phyloP scores from a whole-genome alignment of 108 stramenopile species.

The Discostella pseudostelligera region DNA sequence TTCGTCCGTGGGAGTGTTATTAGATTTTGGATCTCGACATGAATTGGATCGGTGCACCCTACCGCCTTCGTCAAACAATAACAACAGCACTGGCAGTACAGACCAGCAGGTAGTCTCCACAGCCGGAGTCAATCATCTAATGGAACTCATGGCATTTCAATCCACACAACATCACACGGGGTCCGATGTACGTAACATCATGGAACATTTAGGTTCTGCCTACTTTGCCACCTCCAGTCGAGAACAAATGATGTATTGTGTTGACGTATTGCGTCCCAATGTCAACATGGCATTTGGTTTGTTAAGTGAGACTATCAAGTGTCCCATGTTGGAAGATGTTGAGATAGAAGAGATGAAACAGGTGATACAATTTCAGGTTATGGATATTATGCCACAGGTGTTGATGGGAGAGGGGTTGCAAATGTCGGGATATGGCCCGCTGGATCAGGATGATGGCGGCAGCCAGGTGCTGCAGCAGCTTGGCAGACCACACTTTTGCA shows the following conservation, averaged over 20 bases:
- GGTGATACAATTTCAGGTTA: constrained; percentile 77
- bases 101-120: constrained; percentile 20
- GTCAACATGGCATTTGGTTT: constrained; percentile 75
- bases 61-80: neutral
- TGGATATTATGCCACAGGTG: constrained; percentile 76
- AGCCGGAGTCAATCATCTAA: constrained; percentile 81
- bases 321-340: constrained; percentile 55
- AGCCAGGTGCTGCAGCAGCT: constrained; percentile 56
- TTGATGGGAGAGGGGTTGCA: constrained; percentile 86
- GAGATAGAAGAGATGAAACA: constrained; percentile 73
- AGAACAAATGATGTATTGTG: constrained; percentile 92
- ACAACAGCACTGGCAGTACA: neutral
- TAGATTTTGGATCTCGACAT: constrained; percentile 77
- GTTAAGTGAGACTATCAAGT: constrained; percentile 67
- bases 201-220: constrained; percentile 74
- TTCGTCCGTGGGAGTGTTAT: constrained; percentile 70
- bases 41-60: constrained; percentile 44
- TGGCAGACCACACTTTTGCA: constrained; percentile 84
- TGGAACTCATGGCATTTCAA: constrained; percentile 93
- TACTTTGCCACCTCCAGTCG: constrained; percentile 79
- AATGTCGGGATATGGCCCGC: constrained; percentile 79
- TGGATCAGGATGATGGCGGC: constrained; percentile 5
- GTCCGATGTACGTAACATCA: constrained; percentile 48
- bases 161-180: constrained; percentile 51
- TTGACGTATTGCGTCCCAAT: constrained; percentile 92